A percentile compares a stretch with the other conserved stretches of the same genome.
Evolutionary conservation across 495 filamentous ascomycete genomes (phyloP).

Genomic region (Niebla homalea): DNA sequence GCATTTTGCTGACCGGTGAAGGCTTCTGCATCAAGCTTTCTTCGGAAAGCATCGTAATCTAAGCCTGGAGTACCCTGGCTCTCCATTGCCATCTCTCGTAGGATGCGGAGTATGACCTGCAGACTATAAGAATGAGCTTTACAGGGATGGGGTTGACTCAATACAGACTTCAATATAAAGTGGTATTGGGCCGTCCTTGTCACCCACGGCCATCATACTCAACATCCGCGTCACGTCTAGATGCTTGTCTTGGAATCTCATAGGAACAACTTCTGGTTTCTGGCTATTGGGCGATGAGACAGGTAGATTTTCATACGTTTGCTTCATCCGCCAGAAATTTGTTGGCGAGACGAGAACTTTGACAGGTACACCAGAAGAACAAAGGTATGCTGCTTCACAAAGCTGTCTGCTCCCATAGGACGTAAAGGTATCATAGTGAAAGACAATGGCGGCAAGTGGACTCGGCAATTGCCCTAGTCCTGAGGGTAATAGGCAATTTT

Average conservation of each 20-base stretch:
- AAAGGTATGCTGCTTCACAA: conserved; percentile 58
- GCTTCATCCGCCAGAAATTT: conserved; percentile 37
- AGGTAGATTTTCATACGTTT: conserved; percentile 22
- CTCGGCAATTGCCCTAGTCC: conserved; percentile 6
- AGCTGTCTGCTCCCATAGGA: conserved; percentile 38
- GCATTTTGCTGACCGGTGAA: too few species aligned
- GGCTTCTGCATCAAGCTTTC: too few species aligned
- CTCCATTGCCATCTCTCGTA: too few species aligned
- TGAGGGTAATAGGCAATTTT: conserved; percentile 44
- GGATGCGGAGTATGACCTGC: too few species aligned
- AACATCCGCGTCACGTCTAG: conserved; percentile 53
- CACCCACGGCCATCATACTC: conserved; percentile 55
- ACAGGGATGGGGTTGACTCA: conserved; percentile 18
- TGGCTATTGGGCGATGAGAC: too few species aligned
- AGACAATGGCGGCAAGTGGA: conserved; percentile 51
- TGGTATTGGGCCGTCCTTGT: conserved; percentile 31
- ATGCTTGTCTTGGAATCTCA: conserved; percentile 42
- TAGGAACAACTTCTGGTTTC: conserved; percentile 36
- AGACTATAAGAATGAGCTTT: too few species aligned
- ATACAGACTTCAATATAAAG: conserved; percentile 45
- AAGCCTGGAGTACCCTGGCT: too few species aligned
- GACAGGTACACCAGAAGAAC: conserved; percentile 39
- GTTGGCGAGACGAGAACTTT: conserved; percentile 53
- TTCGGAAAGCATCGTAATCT: too few species aligned
- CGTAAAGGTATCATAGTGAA: conserved; percentile 54